Conservation (phyloP, 2,329 filamentous ascomycete species). For the Bipolaris victoriae region DNA sequence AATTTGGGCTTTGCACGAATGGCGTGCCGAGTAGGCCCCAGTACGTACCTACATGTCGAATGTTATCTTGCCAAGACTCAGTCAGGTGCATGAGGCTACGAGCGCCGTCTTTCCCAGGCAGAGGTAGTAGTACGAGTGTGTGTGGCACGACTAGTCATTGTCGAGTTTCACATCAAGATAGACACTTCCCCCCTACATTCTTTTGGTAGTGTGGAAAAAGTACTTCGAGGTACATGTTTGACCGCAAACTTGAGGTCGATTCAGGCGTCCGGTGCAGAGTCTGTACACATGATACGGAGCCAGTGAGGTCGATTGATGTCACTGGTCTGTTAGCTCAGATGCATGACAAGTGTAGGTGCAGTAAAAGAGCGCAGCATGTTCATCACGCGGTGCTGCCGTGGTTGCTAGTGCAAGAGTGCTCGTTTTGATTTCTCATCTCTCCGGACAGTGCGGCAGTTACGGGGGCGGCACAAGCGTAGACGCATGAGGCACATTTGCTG, state of each 20-base stretch:
- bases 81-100: neutral
- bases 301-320: constrained; percentile 1
- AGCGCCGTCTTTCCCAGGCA: no score
- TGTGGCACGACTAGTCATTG: no score
- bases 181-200: neutral
- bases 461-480: constrained; percentile 1
- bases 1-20: neutral
- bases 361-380: neutral
- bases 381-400: constrained; percentile 3
- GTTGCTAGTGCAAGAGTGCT: constrained; percentile 1
- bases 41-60: neutral
- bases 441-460: no score
- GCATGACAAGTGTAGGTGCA: constrained; percentile 9
- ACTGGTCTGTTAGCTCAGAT: constrained; percentile 1
- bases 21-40: neutral
- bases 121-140: no score
- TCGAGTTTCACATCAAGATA: no score
- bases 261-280: neutral
- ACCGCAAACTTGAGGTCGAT: neutral
- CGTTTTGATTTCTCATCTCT: no score
- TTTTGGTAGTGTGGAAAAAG: neutral
- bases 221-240: neutral
- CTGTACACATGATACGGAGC: constrained; percentile 2
- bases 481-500: neutral
- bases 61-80: neutral